phyloP scores from a whole-genome alignment of 2,329 filamentous ascomycete species.

The Scolecobasidium constrictum region DNA sequence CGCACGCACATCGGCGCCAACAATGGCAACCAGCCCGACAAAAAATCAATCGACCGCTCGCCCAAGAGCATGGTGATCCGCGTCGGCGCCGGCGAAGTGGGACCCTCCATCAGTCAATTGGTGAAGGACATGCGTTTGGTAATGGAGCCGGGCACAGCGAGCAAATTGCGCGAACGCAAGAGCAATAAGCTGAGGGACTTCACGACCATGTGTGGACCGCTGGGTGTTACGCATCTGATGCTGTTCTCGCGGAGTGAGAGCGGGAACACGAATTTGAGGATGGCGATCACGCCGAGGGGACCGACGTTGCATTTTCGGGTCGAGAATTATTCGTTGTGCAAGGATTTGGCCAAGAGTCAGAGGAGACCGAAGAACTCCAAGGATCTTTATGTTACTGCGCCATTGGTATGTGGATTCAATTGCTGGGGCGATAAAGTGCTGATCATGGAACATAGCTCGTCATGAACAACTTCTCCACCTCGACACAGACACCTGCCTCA shows the following conservation, averaged over 20 bases:
- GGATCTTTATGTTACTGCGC: slow-evolving; percentile 72
- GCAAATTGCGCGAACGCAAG: slow-evolving; percentile 76
- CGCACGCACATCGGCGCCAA: slow-evolving; percentile 67
- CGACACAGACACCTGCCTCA: slow-evolving; percentile 29
- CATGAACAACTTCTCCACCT: slow-evolving; percentile 91
- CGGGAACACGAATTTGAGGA: slow-evolving; percentile 84
- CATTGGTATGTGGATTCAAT: slow-evolving; percentile 46
- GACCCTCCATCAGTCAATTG: slow-evolving; percentile 80
- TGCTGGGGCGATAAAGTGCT: background rate
- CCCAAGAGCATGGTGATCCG: slow-evolving; percentile 99
- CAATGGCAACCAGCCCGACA: slow-evolving; percentile 37
- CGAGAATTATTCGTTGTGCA: slow-evolving; percentile 87
- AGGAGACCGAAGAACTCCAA: slow-evolving; percentile 71
- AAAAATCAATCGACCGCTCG: slow-evolving; percentile 51
- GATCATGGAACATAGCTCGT: slow-evolving; percentile 50
- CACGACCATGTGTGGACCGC: slow-evolving; percentile 84
- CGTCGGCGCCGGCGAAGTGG: slow-evolving; percentile 87
- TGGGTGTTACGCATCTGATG: slow-evolving; percentile 86
- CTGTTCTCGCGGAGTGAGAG: slow-evolving; percentile 83
- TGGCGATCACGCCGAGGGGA: slow-evolving; percentile 78
- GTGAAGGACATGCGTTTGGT: slow-evolving; percentile 83
- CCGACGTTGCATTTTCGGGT: slow-evolving; percentile 92
- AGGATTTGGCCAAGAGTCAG: slow-evolving; percentile 76
- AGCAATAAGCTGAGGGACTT: slow-evolving; percentile 87
- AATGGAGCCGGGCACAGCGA: slow-evolving; percentile 93